Conservation (phyloP, 176 grass and related monocot genomes). For the Aegilops bicornis region DNA sequence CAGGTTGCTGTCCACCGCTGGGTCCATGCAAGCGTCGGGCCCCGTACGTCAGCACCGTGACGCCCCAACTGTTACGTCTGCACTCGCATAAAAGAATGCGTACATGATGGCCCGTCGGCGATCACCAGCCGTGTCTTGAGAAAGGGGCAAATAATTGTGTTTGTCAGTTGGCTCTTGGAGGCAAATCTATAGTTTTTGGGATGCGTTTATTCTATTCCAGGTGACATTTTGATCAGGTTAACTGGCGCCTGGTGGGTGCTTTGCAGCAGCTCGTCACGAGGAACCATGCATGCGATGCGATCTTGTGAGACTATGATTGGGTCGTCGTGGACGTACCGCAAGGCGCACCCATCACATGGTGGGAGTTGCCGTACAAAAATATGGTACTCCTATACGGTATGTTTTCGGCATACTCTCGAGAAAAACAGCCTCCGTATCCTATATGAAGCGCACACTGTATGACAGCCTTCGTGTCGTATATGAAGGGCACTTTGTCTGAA, state of each 20-base stretch:
- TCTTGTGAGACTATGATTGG: background rate
- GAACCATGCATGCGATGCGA: background rate
- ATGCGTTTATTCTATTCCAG: background rate
- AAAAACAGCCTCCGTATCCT: too few species aligned
- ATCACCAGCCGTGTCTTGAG: background rate
- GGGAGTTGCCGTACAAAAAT: too few species aligned
- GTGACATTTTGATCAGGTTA: background rate
- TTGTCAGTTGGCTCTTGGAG: background rate
- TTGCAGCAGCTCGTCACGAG: background rate
- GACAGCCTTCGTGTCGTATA: too few species aligned
- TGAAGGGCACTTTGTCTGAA: too few species aligned
- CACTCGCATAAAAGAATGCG: background rate
- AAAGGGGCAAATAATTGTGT: background rate
- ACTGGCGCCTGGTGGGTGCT: background rate
- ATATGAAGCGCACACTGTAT: too few species aligned
- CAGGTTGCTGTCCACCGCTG: too few species aligned
- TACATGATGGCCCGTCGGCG: background rate
- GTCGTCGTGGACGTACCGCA: background rate
- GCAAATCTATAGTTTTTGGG: background rate
- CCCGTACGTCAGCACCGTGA: background rate
- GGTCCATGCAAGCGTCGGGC: too few species aligned
- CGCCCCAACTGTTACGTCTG: background rate
- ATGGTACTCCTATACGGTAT: too few species aligned
- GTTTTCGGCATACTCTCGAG: too few species aligned
- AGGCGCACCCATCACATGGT: too few species aligned